Base-by-base conservation (phyloP, 495 filamentous ascomycete species). In the Immersiella caudata region DNA sequence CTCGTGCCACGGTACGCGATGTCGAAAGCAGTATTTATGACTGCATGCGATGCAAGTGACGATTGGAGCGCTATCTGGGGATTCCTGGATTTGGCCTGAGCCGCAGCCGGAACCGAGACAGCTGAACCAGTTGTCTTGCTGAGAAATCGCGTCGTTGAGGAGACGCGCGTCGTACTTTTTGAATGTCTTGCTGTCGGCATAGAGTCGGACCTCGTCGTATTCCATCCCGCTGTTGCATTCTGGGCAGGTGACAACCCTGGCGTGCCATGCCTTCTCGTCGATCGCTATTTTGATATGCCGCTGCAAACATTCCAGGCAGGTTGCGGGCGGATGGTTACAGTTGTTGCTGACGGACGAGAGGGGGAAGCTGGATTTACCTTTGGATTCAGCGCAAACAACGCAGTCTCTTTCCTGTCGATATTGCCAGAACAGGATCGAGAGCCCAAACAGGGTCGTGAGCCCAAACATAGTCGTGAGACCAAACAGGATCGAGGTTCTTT, bases 31-130 rank as follows among this genome's bases (percentile, higher is more conserved):
- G 16, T 61, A 61, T 25, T 61, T 61, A n/a, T 24, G 33, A 35
- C 59, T 1, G 9, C 59, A 61, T 40, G 27, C 59, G 18, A 40
- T 25, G 33, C 29, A 61, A 16, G 58, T 61, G n/a, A 61, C 26
- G 20, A 61, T 61, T 16, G 58, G 58, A 35, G 58, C 58, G 58
- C 58, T n/a, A 14, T 61, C 58, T n/a, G 26, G n/a, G 0, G 58
- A 26, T n/a, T 61, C 58, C n/a, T 61, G 29, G 4, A 61, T 61
- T 33, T 61, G 58, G 33, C 27, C 58, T 18, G 58, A 61, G 58
- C 58, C 33, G 33, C 58, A 61, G 4, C 58, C 58, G 29, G 58
- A 26, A n/a, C 26, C 18, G 16, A 33, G 26, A 61, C 58, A 61
- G 56, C 56, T n/a, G 25, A 59, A 59, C 56, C 25, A 59, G 24